A percentile compares a stretch with the other conserved stretches of the same genome.
Conservation (phyloP, 116 monocot species). For the Trichopus zeylanicus region DNA sequence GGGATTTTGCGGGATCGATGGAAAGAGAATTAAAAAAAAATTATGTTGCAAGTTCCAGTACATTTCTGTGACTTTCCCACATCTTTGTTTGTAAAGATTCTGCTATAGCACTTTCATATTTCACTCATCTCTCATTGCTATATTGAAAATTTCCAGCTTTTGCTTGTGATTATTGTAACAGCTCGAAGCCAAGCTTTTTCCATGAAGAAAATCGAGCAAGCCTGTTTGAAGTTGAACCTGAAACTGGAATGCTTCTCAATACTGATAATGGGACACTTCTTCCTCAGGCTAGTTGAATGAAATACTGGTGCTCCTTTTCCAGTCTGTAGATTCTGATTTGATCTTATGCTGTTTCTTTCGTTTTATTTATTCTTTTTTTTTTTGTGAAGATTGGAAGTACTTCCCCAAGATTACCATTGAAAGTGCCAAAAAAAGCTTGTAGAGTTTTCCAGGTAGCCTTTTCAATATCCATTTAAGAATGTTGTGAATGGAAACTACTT, state of each 20-base stretch:
- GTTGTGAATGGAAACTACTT: not conserved
- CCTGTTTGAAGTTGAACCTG: slow-evolving; percentile 91
- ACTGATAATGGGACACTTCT: slow-evolving; percentile 67
- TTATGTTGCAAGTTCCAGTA: no score
- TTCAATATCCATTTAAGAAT: not conserved
- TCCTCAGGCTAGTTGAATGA: slow-evolving; percentile 69
- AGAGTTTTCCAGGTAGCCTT: slow-evolving; percentile 86
- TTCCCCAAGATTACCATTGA: slow-evolving; percentile 36
- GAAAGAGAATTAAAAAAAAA: no score
- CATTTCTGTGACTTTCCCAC: no score
- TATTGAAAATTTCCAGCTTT: no score
- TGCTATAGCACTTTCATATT: no score
- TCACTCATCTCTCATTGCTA: no score
- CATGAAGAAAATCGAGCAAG: slow-evolving; percentile 83
- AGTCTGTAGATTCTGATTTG: not conserved
- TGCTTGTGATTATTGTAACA: no score
- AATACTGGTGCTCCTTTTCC: slow-evolving; percentile 1
- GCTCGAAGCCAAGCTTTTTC: slow-evolving; percentile 87
- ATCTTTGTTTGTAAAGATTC: no score
- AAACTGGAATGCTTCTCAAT: slow-evolving; percentile 89
- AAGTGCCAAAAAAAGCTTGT: slow-evolving; percentile 34
- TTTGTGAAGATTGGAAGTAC: slow-evolving; percentile 60
- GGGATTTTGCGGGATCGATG: no score
- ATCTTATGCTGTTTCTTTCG: slow-evolving; percentile 9
- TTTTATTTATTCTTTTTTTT: no score